Evolutionary conservation across 2,329 filamentous ascomycete species (phyloP).

Genomic region (Alternaria arborescens): DNA sequence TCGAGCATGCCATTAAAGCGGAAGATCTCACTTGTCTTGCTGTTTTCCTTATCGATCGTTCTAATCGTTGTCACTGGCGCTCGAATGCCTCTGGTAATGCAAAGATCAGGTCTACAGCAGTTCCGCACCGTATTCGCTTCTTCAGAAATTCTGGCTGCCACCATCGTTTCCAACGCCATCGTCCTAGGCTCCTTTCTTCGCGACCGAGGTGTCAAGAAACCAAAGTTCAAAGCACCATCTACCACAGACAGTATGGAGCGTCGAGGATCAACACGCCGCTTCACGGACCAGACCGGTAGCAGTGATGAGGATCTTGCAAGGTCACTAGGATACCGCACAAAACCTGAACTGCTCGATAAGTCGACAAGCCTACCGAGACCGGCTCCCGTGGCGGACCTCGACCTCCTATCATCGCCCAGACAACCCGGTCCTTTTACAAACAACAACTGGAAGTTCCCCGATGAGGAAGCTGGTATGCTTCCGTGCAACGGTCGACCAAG

Average conservation of each 20-base stretch:
- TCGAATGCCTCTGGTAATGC: constrained; percentile 80
- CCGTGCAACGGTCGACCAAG: constrained; percentile 35
- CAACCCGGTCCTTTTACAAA: constrained; percentile 37
- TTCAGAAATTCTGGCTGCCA: constrained; percentile 87
- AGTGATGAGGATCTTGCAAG: constrained; percentile 91
- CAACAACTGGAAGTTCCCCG: constrained; percentile 48
- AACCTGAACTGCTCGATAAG: constrained; percentile 59
- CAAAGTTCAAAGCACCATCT: constrained; percentile 72
- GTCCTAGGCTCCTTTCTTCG: constrained; percentile 92
- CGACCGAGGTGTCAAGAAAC: constrained; percentile 87
- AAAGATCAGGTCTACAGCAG: constrained; percentile 76
- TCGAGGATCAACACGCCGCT: constrained; percentile 66
- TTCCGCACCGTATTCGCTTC: constrained; percentile 89
- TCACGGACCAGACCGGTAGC: constrained; percentile 78
- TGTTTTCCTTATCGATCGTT: constrained; percentile 86
- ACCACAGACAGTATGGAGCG: constrained; percentile 63
- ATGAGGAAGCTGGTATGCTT: constrained; percentile 24
- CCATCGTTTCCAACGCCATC: constrained; percentile 84
- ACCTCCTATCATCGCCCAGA: constrained; percentile 33
- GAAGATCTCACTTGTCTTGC: constrained; percentile 78
- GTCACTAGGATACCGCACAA: constrained; percentile 75
- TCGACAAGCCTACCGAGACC: constrained; percentile 54
- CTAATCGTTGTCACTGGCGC: constrained; percentile 83
- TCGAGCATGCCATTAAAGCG: constrained; percentile 79
- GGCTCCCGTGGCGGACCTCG: constrained; percentile 44